Conservation (phyloP, 306 rosid species). For the Cyclanthera cordifolia region DNA sequence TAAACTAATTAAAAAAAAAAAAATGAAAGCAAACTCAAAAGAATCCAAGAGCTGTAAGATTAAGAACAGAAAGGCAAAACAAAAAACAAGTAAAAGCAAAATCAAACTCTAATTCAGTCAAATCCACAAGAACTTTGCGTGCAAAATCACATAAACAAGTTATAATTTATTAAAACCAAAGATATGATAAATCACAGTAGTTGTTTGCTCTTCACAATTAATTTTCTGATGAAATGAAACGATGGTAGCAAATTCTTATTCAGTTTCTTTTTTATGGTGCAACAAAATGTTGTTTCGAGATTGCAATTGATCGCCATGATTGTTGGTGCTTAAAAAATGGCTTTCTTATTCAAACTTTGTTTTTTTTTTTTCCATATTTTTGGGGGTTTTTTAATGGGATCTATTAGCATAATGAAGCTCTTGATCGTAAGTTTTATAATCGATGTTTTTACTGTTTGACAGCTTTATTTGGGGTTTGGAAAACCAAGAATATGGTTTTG, state of each 20-base stretch:
- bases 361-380: no score
- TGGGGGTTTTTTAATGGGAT: no score
- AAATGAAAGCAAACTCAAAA: not conserved
- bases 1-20: no score
- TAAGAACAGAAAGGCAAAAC: not conserved
- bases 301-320: slow-evolving; percentile 65
- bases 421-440: no score
- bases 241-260: slow-evolving; percentile 5
- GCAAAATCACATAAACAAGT: no score
- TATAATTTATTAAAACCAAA: no score
- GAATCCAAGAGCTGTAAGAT: not conserved
- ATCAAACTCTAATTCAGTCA: not conserved
- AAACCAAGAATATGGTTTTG: no score
- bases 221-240: not conserved
- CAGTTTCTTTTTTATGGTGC: slow-evolving; percentile 57
- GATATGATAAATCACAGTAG: no score
- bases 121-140: no score
- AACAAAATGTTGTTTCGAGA: slow-evolving; percentile 38
- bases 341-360: slow-evolving; percentile 36
- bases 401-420: no score
- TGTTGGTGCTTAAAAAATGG: slow-evolving; percentile 60
- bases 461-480: no score
- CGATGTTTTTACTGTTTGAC: no score
- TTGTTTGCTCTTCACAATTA: not conserved
- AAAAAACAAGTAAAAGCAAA: not conserved